Base-by-base conservation (phyloP, 2,329 filamentous ascomycete genomes). In the Chalara sp. region DNA sequence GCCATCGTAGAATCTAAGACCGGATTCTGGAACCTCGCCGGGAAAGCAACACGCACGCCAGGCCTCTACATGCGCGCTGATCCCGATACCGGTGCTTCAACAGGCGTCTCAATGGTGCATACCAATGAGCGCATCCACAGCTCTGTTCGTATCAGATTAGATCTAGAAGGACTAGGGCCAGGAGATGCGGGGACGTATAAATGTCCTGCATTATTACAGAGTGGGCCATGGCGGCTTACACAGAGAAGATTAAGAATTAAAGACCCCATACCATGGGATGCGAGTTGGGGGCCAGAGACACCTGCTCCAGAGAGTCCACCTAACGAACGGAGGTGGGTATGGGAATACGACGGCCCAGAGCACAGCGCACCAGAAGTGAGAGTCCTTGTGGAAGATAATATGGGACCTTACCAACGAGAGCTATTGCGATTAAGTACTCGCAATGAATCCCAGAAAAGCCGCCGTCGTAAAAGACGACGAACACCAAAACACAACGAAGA, bases 261-360 rank as follows among this genome's bases (percentile, higher is more conserved):
- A 5, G 63, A 65, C 52, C 61, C 62, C 32, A 70, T 70, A 4
- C 64, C 66, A 33, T 69, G 75, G 32, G 52, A 61, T 52, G 56
- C 59, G 6, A 54, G 47, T 32, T 63, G 61, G 60, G 56, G 58
- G 28, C 49, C 58, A 28, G 51, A 37, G 30, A 48, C 53, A 1
- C 62, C 68, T 46, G 59, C 66, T 5, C 42, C 52, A 21, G 40
- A 39, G 33, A 42, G 5, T 50, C 55, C 6, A 68, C 68, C 67
- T 62, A 65, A 55, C 63, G 56, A 62, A 6, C 58, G 66, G 31
- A 67, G 73, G 37, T 81, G 78, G 77, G 65, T 76, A 1, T 81
- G 77, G 78, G 72, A 76, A 59, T 81, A 78, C 44, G 60, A 64
- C 12, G 78, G 78, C 0, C 63, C 68, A 0, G 68, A 75, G 48